Evolutionary conservation across 805 yeast genomes (phyloP).

Genomic region (Candida sphagnicola): DNA sequence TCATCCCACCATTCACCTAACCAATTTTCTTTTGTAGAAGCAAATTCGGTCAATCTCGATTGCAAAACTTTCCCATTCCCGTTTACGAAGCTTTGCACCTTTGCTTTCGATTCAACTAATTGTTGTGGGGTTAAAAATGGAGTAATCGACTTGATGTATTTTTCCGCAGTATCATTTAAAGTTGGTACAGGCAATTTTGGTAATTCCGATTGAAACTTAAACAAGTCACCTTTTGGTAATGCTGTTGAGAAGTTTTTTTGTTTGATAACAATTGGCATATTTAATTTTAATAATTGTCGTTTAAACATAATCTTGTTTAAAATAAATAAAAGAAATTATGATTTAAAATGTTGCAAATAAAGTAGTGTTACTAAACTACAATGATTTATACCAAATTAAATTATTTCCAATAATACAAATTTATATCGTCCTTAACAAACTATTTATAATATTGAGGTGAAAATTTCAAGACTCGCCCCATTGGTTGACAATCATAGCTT

Average conservation of each 20-base stretch:
- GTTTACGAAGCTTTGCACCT: constrained; percentile 62
- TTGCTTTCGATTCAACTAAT: constrained; percentile 45
- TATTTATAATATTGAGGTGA: too few relatives aligned
- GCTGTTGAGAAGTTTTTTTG: constrained; percentile 22
- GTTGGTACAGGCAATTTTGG: constrained; percentile 89
- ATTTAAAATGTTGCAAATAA: too few relatives aligned
- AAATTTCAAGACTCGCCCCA: too few relatives aligned
- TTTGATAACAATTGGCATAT: constrained; percentile 11
- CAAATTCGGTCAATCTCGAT: constrained; percentile 53
- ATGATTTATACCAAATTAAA: too few relatives aligned
- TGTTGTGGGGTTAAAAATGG: constrained; percentile 59
- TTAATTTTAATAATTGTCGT: constrained; percentile 5
- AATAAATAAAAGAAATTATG: constrained; percentile 1
- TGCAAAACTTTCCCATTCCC: constrained; percentile 72
- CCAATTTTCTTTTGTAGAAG: constrained; percentile 77
- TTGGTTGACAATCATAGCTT: too few relatives aligned
- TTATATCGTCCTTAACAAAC: too few relatives aligned
- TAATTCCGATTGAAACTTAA: constrained; percentile 63
- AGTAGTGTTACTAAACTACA: background rate
- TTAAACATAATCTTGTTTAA: constrained; percentile 1
- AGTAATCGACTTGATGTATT: constrained; percentile 67
- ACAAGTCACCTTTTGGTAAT: constrained; percentile 59
- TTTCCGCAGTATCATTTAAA: constrained; percentile 61
- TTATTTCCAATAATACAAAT: too few relatives aligned
- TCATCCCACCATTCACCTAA: constrained; percentile 90